phyloP scores from a whole-genome alignment of 2,329 filamentous ascomycete species.

The Beauveria caledonica region DNA sequence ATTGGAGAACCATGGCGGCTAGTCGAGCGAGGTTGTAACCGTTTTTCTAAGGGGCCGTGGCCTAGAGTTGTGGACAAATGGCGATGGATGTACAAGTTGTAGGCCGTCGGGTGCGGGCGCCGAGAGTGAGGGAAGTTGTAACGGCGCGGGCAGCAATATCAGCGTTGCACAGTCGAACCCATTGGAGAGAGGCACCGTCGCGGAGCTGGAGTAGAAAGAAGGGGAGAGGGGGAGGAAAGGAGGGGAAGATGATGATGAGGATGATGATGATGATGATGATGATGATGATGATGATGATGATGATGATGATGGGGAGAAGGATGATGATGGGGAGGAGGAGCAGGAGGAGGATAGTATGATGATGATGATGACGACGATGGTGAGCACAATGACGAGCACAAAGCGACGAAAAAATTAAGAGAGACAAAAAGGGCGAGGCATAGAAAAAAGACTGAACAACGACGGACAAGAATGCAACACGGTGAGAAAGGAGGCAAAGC shows the following conservation, averaged over 20 bases:
- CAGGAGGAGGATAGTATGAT: too few relatives aligned
- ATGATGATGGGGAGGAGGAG: too few relatives aligned
- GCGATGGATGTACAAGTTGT: too few relatives aligned
- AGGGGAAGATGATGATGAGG: too few relatives aligned
- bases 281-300: too few relatives aligned
- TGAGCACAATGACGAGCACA: not conserved
- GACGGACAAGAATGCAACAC: not conserved
- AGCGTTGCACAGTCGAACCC: slow-evolving; percentile 2
- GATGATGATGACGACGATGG: too few relatives aligned
- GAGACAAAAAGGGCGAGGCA: not conserved
- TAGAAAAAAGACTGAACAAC: not conserved
- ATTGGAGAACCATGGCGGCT: slow-evolving; percentile 1
- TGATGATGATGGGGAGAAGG: too few relatives aligned
- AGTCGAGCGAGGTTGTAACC: not conserved
- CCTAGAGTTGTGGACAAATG: not conserved
- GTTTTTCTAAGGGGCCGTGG: not conserved
- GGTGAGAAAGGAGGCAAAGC: not conserved
- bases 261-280: too few relatives aligned
- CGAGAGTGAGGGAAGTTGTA: not conserved
- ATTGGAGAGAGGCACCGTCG: not conserved
- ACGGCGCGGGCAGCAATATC: not conserved
- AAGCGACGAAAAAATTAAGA: too few relatives aligned
- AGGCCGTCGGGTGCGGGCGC: not conserved
- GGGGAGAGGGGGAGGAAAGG: not conserved
- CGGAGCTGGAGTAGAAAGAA: not conserved